These are phyloP conservation scores for Exophiala lecanii-corni DNA, from an alignment of 2,329 filamentous ascomycete genomes.

Conservation along the genomic window DNA sequence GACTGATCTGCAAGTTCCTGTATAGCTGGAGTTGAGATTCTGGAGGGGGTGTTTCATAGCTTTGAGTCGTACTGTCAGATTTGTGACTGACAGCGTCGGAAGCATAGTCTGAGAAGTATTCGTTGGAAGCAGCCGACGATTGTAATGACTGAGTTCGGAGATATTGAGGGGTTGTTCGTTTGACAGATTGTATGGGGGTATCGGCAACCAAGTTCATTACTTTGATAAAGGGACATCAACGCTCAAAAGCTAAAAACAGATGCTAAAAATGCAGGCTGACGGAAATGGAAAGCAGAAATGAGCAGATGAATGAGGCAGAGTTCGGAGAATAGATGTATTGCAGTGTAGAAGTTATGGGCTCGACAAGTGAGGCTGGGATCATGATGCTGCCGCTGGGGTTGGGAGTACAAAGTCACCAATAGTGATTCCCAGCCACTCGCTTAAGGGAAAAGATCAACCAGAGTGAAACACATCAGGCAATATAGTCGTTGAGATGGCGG, in stretches of 20 bases:
- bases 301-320: slow-evolving; percentile 9
- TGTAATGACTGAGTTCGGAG: slow-evolving; percentile 40
- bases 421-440: slow-evolving; percentile 18
- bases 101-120: slow-evolving; percentile 43
- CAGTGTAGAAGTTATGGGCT: slow-evolving; percentile 11
- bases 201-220: slow-evolving; percentile 31
- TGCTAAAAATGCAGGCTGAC: slow-evolving; percentile 19
- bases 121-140: slow-evolving; percentile 47
- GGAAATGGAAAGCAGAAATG: slow-evolving; percentile 9
- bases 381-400: no score
- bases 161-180: slow-evolving; percentile 42
- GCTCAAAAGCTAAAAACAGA: slow-evolving; percentile 9
- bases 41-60: slow-evolving; percentile 43
- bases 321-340: slow-evolving; percentile 1
- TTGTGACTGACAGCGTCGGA: slow-evolving; percentile 36
- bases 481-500: no score
- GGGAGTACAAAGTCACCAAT: no score
- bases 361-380: slow-evolving; percentile 23
- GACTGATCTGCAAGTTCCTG: slow-evolving; percentile 18
- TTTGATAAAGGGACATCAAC: slow-evolving; percentile 16
- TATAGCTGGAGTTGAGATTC: slow-evolving; percentile 25
- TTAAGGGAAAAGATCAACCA: slow-evolving; percentile 12
- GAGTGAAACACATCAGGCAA: slow-evolving; percentile 20
- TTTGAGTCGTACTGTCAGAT: slow-evolving; percentile 33
- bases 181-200: slow-evolving; percentile 35